Base-by-base conservation (phyloP, 495 filamentous ascomycete species). In the Trichoderma gamsii region DNA sequence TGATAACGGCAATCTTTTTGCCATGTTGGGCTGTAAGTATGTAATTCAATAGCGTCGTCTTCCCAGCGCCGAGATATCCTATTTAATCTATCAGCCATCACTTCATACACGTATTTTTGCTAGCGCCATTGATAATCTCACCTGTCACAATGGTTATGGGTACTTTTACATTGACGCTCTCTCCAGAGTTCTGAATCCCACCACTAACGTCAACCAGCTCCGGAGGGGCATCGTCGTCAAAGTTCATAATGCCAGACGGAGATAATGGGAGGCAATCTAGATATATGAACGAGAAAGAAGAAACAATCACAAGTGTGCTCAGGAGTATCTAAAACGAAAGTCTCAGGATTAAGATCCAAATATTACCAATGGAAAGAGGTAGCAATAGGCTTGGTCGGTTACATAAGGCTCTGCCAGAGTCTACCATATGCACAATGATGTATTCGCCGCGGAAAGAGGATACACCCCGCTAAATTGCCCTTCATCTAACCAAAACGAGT, bases 81-180 rank as follows among this genome's bases (percentile, higher is more conserved):
- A 64, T n/a, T 9, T 35, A 15, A 0, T 18, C 5, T 43, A 16
- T 65, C 35, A 65, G 16, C 15, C 41, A 21, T 27, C 52, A 63
- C 65, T 75, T 49, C 78, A 67, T 56, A 70, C 63, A 51, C 16
- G 21, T 27, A 59, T 67, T 61, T 41, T 66, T n/a, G 51, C 61
- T 59, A 18, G 71, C 79, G 70, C 81, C 52, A 27, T 27, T 21
- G 7, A 32, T 2, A 61, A 13, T 15, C 56, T 61, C 25, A 89
- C 92, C 92, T 35, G 95, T 99, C 27, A 99, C 89, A 65, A 99
- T 92, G 2, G 96, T 97, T 69, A 99, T 95, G 44, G 95, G 95
- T 16, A 97, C 93, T 76, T 87, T 93, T 66, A 87, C 73, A 41
- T 71, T 73, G 41, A 82, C 78, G 69, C 86, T 85, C 59, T 83